phyloP scores from a whole-genome alignment of 2,329 filamentous ascomycete species.

The Phyllosticta capitalensis region DNA sequence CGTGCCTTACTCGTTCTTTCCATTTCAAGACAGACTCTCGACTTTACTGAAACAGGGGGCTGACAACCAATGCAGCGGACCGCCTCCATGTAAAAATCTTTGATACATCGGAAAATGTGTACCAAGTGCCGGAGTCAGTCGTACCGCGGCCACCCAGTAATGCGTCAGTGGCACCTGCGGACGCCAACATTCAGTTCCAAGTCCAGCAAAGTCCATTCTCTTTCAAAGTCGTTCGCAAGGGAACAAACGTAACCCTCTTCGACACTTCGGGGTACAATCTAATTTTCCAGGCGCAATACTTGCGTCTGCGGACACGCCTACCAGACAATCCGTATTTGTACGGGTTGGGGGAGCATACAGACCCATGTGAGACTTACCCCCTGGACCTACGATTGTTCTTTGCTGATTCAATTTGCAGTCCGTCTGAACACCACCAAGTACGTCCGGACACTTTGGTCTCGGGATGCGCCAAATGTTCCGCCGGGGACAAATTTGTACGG shows the following conservation, averaged over 20 bases:
- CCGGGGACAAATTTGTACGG: slow-evolving; percentile 60
- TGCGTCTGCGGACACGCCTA: slow-evolving; percentile 61
- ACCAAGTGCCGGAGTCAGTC: slow-evolving; percentile 63
- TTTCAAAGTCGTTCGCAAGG: slow-evolving; percentile 53
- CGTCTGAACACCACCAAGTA: slow-evolving; percentile 60
- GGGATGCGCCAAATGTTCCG: slow-evolving; percentile 55
- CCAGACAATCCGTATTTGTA: slow-evolving; percentile 63
- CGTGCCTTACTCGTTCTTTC: background rate
- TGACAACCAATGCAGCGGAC: slow-evolving; percentile 35
- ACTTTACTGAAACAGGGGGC: slow-evolving; percentile 11
- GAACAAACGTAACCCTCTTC: slow-evolving; percentile 53
- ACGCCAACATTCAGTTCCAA: slow-evolving; percentile 45
- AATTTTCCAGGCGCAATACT: slow-evolving; percentile 70
- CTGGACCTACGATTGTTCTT: background rate
- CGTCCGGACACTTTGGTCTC: slow-evolving; percentile 59
- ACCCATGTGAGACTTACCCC: slow-evolving; percentile 35
- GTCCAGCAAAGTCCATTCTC: slow-evolving; percentile 53
- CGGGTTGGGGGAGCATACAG: slow-evolving; percentile 69
- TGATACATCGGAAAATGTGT: slow-evolving; percentile 59
- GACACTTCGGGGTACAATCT: slow-evolving; percentile 58
- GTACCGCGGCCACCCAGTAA: slow-evolving; percentile 49
- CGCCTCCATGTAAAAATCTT: slow-evolving; percentile 69
- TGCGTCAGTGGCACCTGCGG: slow-evolving; percentile 20
- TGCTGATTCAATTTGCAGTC: slow-evolving; percentile 23
- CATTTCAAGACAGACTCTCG: background rate